Conservation (phyloP, 306 rosid species). For the Quercus dentata region DNA sequence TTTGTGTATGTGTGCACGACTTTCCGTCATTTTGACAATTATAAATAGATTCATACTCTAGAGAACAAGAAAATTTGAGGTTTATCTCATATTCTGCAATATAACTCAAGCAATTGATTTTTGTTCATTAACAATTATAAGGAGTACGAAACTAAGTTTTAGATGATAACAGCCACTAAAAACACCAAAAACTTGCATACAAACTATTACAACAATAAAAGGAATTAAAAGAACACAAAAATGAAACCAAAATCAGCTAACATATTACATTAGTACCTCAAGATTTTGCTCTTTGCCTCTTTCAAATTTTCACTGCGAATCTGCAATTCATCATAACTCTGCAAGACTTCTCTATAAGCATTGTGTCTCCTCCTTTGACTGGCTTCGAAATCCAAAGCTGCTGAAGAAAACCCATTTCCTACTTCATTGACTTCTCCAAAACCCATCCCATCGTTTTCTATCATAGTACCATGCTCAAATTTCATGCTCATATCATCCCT, state of each 20-base stretch:
- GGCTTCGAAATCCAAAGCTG: conserved; percentile 33
- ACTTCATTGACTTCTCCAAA: conserved; percentile 15
- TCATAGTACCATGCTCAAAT: conserved; percentile 23
- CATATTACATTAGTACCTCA: conserved; percentile 48
- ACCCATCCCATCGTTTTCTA: conserved; percentile 16
- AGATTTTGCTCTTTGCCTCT: conserved; percentile 50
- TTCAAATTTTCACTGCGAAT: conserved; percentile 39
- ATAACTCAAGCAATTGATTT: not conserved
- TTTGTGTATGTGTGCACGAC: not conserved
- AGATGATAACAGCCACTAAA: not conserved
- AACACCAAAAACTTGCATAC: not conserved
- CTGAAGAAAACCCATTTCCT: conserved; percentile 15
- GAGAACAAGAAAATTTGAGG: not conserved
- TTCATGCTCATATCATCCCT: conserved; percentile 39
- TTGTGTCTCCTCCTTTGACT: conserved; percentile 25
- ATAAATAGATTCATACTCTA: not conserved
- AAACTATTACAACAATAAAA: not conserved
- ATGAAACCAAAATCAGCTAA: not conserved
- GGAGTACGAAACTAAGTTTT: not conserved
- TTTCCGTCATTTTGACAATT: not conserved
- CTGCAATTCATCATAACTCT: conserved; percentile 39
- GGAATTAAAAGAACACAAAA: no score
- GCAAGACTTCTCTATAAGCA: conserved; percentile 38
- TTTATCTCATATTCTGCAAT: conserved; percentile 15
- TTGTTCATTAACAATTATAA: not conserved